These are phyloP conservation scores for Suillus subluteus DNA, from an alignment of 768 basidiomycete genomes.

Conservation along the genomic window DNA sequence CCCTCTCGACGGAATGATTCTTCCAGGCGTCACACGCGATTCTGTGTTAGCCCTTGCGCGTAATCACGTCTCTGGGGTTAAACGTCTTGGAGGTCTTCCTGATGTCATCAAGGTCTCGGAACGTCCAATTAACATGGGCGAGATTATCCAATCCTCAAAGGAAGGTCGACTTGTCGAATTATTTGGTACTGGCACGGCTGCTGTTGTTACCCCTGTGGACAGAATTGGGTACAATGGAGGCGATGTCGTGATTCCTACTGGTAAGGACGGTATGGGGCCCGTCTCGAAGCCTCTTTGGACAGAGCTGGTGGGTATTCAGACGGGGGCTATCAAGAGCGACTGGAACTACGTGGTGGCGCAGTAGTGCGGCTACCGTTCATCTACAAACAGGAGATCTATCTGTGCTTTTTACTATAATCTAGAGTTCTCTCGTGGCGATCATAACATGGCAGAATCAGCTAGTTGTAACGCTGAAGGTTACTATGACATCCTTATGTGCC, in stretches of 20 bases:
- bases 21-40: constrained; percentile 72
- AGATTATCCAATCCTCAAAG: constrained; percentile 56
- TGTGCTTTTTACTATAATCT: not conserved
- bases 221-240: constrained; percentile 61
- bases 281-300: constrained; percentile 53
- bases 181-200: constrained; percentile 58
- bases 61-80: constrained; percentile 55
- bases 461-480: not conserved
- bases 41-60: constrained; percentile 51
- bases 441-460: not conserved
- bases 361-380: constrained; percentile 15
- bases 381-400: not conserved
- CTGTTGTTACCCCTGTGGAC: constrained; percentile 53
- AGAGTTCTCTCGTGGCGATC: not conserved
- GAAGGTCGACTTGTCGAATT: constrained; percentile 50
- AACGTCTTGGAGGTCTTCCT: constrained; percentile 54
- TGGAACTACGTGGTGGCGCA: constrained; percentile 68
- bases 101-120: constrained; percentile 63
- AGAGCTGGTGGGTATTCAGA: constrained; percentile 66
- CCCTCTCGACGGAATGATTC: constrained; percentile 65
- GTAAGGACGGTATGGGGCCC: constrained; percentile 76
- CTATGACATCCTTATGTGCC: not conserved
- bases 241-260: constrained; percentile 59
- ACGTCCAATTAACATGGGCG: constrained; percentile 74
- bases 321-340: constrained; percentile 72